These are phyloP conservation scores for Fusarium continuum DNA, from an alignment of 2,329 filamentous ascomycete genomes.

Conservation along the genomic window DNA sequence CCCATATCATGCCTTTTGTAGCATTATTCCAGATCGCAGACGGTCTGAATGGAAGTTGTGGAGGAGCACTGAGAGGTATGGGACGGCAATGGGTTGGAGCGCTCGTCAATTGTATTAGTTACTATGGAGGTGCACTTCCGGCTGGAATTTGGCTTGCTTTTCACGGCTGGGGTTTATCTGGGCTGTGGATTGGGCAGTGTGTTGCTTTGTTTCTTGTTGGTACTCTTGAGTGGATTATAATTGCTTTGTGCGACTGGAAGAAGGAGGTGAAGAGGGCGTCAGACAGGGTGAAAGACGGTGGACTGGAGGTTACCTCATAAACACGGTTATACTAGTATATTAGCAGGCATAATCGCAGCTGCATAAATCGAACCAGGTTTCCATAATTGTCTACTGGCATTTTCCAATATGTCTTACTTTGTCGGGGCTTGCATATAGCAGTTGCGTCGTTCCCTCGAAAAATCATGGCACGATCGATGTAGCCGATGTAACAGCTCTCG, in stretches of 20 bases:
- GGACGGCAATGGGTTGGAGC: slow-evolving; percentile 87
- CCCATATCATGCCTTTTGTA: slow-evolving; percentile 83
- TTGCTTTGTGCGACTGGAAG: slow-evolving; percentile 81
- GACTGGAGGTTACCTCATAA: too few species aligned
- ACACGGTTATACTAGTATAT: too few species aligned
- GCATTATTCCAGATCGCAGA: slow-evolving; percentile 92
- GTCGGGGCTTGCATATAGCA: too few species aligned
- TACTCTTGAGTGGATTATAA: slow-evolving; percentile 79
- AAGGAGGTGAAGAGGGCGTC: slow-evolving; percentile 41
- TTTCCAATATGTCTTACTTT: too few species aligned
- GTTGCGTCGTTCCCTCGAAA: too few species aligned
- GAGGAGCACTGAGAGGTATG: slow-evolving; percentile 83
- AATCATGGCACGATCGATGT: not conserved
- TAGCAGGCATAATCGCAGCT: too few species aligned
- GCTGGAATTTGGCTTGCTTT: slow-evolving; percentile 87
- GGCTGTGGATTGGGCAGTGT: slow-evolving; percentile 86
- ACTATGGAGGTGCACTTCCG: slow-evolving; percentile 83
- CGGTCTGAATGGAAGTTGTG: slow-evolving; percentile 85
- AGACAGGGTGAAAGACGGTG: slow-evolving; percentile 38
- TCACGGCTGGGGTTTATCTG: slow-evolving; percentile 82
- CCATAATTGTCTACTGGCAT: too few species aligned
- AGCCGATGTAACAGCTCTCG: slow-evolving; percentile 12
- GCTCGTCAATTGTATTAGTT: slow-evolving; percentile 81
- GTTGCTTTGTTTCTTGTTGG: slow-evolving; percentile 84
- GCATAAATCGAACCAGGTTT: too few species aligned